Evolutionary conservation across 495 filamentous ascomycete genomes (phyloP), one percentile per base, ranked within the genome.

Genomic region (Penicillium ucsense): DNA sequence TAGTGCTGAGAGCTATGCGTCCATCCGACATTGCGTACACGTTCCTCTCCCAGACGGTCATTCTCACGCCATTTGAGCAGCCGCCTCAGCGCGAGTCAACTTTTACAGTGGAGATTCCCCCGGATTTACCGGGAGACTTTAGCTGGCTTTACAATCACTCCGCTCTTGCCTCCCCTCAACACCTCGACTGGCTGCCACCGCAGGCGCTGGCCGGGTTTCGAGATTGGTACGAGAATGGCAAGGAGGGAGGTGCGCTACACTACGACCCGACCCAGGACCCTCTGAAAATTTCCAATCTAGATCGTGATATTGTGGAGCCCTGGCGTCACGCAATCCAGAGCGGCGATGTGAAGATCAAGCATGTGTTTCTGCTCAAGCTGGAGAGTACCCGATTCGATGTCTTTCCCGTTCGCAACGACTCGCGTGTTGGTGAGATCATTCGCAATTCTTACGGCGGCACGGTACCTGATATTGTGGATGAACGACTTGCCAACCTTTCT

Each of bases 371-470:
- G 5, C 47, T 73, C 41, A 63, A 68, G 41, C 49, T 73, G 35
- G 70, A 73, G 56, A 70, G 66, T 33, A 70, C 69, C 8, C 59
- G 70, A 30, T 64, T 61, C 41, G 70, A 73, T 51, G 59, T 71
- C 11, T 73, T 73, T 49, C 70, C 70, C 1, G 43, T 72, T 7
- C 59, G 62, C 35, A 70, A 69, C 20, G 60, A 65, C 9, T 63
- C 59, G 6, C 46, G 48, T 9, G 27, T 56, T 9, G 49, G 56
- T 29, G 48, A 47, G 27, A 55, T 33, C 38, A 70, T 57, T 40
- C 56, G 8, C 40, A 51, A 50, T 43, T 68, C 50, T 37, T 62
- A 47, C 40, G 56, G n/a, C 39, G 60, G 38, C 35, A 39, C 48
- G 3, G 62, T 61, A n/a, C 51, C 60, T 1, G 54, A 56, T n/a